Evolutionary conservation across 2,329 filamentous ascomycete genomes (phyloP).

Genomic region (Pseudocercospora cruenta): DNA sequence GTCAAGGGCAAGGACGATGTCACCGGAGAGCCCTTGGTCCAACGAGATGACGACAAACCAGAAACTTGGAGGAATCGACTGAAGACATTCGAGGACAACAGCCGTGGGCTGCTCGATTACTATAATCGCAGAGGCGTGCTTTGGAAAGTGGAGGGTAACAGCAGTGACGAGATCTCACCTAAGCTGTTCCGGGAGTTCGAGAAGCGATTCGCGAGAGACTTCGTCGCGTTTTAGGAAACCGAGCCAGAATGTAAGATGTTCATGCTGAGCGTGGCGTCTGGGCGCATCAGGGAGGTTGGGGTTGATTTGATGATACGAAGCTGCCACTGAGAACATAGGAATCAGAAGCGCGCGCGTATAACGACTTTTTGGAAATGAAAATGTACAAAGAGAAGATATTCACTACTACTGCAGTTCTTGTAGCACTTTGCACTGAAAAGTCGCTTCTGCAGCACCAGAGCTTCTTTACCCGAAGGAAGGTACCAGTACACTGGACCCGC

Average conservation of each 20-base stretch:
- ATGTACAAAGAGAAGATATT: neutral
- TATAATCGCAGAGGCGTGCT: constrained; percentile 83
- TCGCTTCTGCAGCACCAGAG: too few relatives aligned
- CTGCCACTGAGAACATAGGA: constrained; percentile 4
- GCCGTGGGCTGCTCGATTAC: constrained; percentile 80
- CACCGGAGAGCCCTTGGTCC: constrained; percentile 82
- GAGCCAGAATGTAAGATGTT: constrained; percentile 4
- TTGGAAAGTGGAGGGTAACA: constrained; percentile 84
- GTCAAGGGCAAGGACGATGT: constrained; percentile 82
- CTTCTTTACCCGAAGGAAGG: too few relatives aligned
- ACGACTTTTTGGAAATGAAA: neutral
- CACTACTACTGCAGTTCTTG: neutral
- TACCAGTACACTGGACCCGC: too few relatives aligned
- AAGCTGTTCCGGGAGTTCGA: constrained; percentile 83
- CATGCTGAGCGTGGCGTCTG: constrained; percentile 23
- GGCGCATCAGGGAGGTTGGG: constrained; percentile 20
- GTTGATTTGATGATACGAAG: constrained; percentile 9
- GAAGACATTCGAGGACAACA: constrained; percentile 84
- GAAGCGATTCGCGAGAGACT: constrained; percentile 63
- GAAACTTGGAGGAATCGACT: constrained; percentile 82
- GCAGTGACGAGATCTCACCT: constrained; percentile 94
- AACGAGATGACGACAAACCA: constrained; percentile 83
- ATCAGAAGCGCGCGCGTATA: constrained; percentile 10
- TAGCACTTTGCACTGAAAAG: too few relatives aligned
- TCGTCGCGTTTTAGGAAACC: neutral